Percentiles rank a stretch among this genome's conserved stretches.
phyloP scores from a whole-genome alignment of 2,329 filamentous ascomycete species.

The Ophiostoma perfectum region DNA sequence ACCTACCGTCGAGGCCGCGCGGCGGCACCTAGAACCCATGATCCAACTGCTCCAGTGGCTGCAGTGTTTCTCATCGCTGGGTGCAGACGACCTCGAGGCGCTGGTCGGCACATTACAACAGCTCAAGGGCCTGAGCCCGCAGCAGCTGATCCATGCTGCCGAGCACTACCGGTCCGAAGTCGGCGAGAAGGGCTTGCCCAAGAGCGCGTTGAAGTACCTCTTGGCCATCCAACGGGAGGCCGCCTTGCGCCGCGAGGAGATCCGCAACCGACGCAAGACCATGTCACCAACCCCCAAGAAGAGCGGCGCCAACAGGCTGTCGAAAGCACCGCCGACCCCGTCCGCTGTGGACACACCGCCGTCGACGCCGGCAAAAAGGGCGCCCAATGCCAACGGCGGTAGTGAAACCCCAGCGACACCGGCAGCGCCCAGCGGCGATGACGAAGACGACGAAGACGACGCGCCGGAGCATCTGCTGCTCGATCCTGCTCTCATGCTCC shows the following conservation, averaged over 20 bases:
- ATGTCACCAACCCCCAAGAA: constrained; percentile 38
- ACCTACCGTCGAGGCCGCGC: constrained; percentile 75
- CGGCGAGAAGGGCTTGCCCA: constrained; percentile 84
- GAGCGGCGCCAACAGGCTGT: constrained; percentile 7
- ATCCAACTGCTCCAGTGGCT: constrained; percentile 96
- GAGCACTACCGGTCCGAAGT: constrained; percentile 93
- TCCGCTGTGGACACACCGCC: constrained; percentile 12
- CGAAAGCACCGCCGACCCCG: neutral
- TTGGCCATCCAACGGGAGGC: constrained; percentile 72
- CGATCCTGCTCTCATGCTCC: constrained; percentile 86
- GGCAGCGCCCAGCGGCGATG: constrained; percentile 41
- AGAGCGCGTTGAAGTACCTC: constrained; percentile 83
- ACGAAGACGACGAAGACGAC: constrained; percentile 60
- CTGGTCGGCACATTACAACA: constrained; percentile 86
- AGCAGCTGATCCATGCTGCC: constrained; percentile 85
- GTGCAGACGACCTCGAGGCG: constrained; percentile 76
- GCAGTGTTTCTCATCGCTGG: constrained; percentile 92
- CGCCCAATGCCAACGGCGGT: constrained; percentile 32
- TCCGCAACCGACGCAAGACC: constrained; percentile 45
- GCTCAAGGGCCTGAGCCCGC: constrained; percentile 73
- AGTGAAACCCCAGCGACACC: constrained; percentile 32
- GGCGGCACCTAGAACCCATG: constrained; percentile 79
- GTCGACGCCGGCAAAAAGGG: constrained; percentile 18
- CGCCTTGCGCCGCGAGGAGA: constrained; percentile 51
- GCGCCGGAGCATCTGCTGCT: constrained; percentile 70